Evolutionary conservation across 345 rosid genomes (phyloP), one percentile per base, ranked within the genome.

Genomic region (Ailanthus altissimus): DNA sequence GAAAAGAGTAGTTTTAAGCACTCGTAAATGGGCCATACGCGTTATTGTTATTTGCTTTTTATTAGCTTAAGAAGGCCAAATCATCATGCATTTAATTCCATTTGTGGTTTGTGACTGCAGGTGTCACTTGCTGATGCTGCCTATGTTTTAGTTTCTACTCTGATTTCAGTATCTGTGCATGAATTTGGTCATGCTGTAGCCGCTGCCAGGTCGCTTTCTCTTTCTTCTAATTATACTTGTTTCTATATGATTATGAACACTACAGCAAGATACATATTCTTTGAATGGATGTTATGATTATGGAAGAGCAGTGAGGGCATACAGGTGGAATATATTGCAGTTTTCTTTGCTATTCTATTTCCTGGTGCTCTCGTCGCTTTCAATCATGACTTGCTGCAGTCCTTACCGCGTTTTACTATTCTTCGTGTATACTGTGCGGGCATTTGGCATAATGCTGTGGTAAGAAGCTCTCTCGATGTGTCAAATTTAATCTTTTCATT

Each of bases 361-460:
- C 98, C 99, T 2, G 97, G 99, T 51, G 99, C 98, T 60, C 86
- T 93, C 49, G 97, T 91, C 64, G 98, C 99, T 81, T 90, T 96
- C 64, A 85, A 89, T 79, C 45, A 85, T 23, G 93, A 93, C 67
- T 70, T 83, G 81, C 86, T 93, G 65, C 87, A 87, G 38, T 85
- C 86, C 20, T 81, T 91, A 72, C 91, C 89, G 0, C 84, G 77
- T 7, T 81, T 87, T 57, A 74, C 80, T 46, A 83, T 91, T 28
- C 98, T 95, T 75, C 97, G 99, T 38, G 79, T 90, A 0, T 93
- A 90, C 72, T 92, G 93, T 82, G 97, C 98, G 62, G 98, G 99
- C 59, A 83, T 96, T 76, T 96, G 99, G 98, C 98, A 96, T 76
- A 96, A 96, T 82, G 98, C 93, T 53, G 90, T 86, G 91, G 99